Evolutionary conservation across 2,329 filamentous ascomycete genomes (phyloP).

Genomic region (Fusarium phyllophilum): DNA sequence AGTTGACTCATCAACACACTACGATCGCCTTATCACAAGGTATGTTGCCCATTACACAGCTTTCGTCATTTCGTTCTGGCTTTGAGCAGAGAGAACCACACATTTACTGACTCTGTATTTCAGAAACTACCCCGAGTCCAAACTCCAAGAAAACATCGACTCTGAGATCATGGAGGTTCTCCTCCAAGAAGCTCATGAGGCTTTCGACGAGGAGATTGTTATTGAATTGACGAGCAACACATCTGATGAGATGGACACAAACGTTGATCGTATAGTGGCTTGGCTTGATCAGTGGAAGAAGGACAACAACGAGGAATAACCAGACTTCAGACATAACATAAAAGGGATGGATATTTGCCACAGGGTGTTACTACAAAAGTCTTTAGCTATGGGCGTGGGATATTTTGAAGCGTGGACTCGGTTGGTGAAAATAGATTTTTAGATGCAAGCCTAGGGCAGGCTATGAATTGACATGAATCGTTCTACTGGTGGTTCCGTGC

Average conservation of each 20-base stretch:
- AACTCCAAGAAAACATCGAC: constrained; percentile 95
- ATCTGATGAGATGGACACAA: constrained; percentile 86
- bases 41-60: constrained; percentile 47
- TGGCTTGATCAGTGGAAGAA: constrained; percentile 88
- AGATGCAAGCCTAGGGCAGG: constrained; percentile 31
- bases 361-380: not conserved
- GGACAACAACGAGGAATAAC: constrained; percentile 57
- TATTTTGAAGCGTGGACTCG: constrained; percentile 6
- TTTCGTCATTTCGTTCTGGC: not conserved
- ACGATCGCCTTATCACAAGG: constrained; percentile 83
- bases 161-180: constrained; percentile 98
- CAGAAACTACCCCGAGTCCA: constrained; percentile 83
- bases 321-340: not conserved
- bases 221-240: constrained; percentile 87
- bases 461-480: constrained; percentile 32
- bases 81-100: not conserved
- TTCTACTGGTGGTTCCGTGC: constrained; percentile 24
- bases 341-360: not conserved
- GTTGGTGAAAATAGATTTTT: constrained; percentile 38
- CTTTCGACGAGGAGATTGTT: constrained; percentile 87
- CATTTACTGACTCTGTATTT: not conserved
- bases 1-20: constrained; percentile 81
- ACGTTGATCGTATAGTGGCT: constrained; percentile 82
- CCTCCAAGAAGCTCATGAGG: constrained; percentile 86
- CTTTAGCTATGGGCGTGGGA: not conserved